Evolutionary conservation across 2,329 filamentous ascomycete species (phyloP).

Genomic region (Onygenales sp.): DNA sequence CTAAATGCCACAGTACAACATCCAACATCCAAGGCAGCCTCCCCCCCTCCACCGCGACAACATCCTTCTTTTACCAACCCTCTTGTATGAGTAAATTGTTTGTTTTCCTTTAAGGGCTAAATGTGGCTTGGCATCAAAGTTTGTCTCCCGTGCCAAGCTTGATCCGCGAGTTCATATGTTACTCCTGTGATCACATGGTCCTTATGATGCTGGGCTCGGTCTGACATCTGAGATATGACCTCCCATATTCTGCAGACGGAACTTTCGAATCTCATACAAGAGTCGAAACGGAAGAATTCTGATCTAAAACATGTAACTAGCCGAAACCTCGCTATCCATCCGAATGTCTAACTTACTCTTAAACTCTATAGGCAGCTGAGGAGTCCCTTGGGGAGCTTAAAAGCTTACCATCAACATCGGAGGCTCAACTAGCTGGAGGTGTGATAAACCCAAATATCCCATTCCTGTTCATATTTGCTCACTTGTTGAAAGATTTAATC

Average conservation of each 20-base stretch:
- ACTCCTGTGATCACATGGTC: neutral
- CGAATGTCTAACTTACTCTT: constrained; percentile 13
- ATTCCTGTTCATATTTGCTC: constrained; percentile 13
- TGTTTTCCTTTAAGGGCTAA: neutral
- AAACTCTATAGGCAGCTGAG: constrained; percentile 63
- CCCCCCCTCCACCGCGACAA: neutral
- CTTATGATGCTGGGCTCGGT: neutral
- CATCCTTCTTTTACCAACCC: neutral
- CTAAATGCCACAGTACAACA: neutral
- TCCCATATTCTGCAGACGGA: constrained; percentile 81
- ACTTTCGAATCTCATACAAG: constrained; percentile 82
- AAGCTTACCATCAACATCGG: constrained; percentile 60
- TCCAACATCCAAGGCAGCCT: neutral
- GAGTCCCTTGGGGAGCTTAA: constrained; percentile 88
- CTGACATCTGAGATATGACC: constrained; percentile 56
- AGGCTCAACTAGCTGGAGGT: constrained; percentile 67
- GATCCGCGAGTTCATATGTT: neutral
- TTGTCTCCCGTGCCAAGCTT: neutral
- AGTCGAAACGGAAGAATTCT: constrained; percentile 89
- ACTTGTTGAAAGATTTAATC: constrained; percentile 58
- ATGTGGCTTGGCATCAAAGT: neutral
- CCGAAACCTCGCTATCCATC: neutral
- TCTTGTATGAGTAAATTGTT: neutral
- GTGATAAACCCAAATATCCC: constrained; percentile 14
- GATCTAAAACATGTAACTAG: constrained; percentile 62